Evolutionary conservation across 768 basidiomycete species (phyloP).

Genomic region (Podaxis mareebaensis): DNA sequence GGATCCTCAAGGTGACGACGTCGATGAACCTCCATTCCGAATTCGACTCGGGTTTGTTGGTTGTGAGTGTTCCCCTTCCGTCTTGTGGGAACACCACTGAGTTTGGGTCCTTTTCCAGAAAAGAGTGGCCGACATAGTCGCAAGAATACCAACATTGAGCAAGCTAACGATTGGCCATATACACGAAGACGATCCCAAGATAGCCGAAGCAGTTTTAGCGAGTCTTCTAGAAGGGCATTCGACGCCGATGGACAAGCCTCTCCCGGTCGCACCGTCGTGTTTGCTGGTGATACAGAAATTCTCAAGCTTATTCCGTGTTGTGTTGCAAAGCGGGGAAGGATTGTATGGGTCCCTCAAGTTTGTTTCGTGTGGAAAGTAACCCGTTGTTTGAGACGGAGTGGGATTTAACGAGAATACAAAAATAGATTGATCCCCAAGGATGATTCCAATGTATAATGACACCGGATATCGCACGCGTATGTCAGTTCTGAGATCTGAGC

Average conservation of each 20-base stretch:
- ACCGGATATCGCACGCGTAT: neutral
- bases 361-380: neutral
- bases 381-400: neutral
- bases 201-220: neutral
- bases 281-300: neutral
- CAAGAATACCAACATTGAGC: slow-evolving; percentile 1
- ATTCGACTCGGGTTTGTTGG: neutral
- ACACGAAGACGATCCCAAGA: slow-evolving; percentile 1
- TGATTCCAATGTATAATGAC: neutral
- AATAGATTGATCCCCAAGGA: slow-evolving; percentile 1
- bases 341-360: slow-evolving; percentile 1
- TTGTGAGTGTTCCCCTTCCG: neutral
- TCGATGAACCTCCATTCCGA: slow-evolving; percentile 5
- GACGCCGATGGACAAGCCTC: neutral
- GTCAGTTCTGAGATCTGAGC: neutral
- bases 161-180: slow-evolving; percentile 4
- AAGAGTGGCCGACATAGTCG: neutral
- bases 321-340: neutral
- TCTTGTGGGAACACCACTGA: neutral
- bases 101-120: neutral
- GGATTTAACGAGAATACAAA: neutral
- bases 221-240: neutral
- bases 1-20: neutral
- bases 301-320: neutral
- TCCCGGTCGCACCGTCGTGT: neutral